Percentiles rank a stretch among this genome's conserved stretches.
These are phyloP conservation scores for Boechera retrofracta DNA, from an alignment of 345 rosid species.

Conservation along the genomic window DNA sequence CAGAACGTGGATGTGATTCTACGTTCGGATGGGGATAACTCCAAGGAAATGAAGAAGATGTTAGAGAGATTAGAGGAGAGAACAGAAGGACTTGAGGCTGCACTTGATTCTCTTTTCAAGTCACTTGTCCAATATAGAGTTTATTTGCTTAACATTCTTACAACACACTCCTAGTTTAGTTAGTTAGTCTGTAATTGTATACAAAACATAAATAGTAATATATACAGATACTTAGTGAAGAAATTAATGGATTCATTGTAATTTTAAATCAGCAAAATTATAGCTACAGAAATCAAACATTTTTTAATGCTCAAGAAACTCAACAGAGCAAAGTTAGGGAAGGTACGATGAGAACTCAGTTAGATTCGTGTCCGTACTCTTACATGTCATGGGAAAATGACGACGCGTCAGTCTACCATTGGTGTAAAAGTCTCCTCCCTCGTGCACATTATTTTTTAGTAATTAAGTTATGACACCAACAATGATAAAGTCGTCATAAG, in stretches of 20 bases:
- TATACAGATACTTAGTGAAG: constrained; percentile 6
- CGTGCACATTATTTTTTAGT: constrained; percentile 27
- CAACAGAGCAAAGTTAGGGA: not conserved
- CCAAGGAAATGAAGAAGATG: constrained; percentile 37
- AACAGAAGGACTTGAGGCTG: constrained; percentile 54
- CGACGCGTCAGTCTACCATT: constrained; percentile 18
- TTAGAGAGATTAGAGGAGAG: constrained; percentile 45
- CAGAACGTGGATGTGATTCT: constrained; percentile 50
- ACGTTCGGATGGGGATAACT: constrained; percentile 28
- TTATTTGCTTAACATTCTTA: constrained; percentile 57
- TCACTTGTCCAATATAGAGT: constrained; percentile 59
- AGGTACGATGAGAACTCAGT: not conserved
- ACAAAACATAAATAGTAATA: constrained; percentile 30
- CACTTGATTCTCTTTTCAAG: constrained; percentile 54
- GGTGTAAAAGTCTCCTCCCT: constrained; percentile 12
- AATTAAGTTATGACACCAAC: not conserved
- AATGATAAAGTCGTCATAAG: not conserved
- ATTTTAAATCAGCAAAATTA: not conserved
- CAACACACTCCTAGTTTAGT: constrained; percentile 38
- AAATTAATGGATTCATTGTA: not conserved
- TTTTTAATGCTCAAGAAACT: not conserved
- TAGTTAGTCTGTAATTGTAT: constrained; percentile 40
- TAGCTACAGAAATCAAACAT: not conserved
- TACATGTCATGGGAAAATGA: not conserved
- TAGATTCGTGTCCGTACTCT: constrained; percentile 2